Evolutionary conservation across 2,329 filamentous ascomycete species (phyloP).

Genomic region (Verticillium albo-atrum): DNA sequence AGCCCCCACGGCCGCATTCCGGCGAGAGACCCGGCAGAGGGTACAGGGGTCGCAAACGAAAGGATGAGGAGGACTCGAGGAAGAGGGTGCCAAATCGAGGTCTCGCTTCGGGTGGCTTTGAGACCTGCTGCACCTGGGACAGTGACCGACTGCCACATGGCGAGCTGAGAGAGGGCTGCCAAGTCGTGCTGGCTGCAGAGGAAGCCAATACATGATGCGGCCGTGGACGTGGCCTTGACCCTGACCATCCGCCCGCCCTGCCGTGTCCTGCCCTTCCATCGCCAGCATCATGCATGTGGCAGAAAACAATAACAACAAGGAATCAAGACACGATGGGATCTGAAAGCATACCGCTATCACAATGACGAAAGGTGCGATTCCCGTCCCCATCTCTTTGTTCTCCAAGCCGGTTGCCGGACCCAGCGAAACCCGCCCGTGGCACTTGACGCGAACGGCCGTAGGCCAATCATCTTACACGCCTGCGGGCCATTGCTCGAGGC

Average conservation of each 20-base stretch:
- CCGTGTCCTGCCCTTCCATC: too few relatives aligned
- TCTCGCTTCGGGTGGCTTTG: neutral
- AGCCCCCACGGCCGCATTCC: neutral
- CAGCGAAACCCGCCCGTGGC: too few relatives aligned
- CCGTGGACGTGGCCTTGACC: neutral
- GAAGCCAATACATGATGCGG: neutral
- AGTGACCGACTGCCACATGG: neutral
- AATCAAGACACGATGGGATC: too few relatives aligned
- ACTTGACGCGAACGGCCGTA: neutral
- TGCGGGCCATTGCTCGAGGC: neutral
- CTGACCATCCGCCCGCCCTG: too few relatives aligned
- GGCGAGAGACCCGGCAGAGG: neutral
- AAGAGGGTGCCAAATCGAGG: neutral
- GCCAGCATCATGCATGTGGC: too few relatives aligned
- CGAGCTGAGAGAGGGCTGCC: neutral
- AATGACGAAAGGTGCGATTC: neutral
- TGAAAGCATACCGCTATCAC: too few relatives aligned
- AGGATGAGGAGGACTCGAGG: neutral
- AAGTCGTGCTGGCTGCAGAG: neutral
- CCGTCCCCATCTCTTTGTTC: neutral
- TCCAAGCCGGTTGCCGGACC: neutral
- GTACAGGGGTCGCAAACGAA: neutral
- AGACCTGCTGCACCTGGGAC: neutral
- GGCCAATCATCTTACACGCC: constrained; percentile 2
- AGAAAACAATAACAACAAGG: too few relatives aligned